phyloP scores from a whole-genome alignment of 306 rosid genomes.

The Cucurbita pepo region DNA sequence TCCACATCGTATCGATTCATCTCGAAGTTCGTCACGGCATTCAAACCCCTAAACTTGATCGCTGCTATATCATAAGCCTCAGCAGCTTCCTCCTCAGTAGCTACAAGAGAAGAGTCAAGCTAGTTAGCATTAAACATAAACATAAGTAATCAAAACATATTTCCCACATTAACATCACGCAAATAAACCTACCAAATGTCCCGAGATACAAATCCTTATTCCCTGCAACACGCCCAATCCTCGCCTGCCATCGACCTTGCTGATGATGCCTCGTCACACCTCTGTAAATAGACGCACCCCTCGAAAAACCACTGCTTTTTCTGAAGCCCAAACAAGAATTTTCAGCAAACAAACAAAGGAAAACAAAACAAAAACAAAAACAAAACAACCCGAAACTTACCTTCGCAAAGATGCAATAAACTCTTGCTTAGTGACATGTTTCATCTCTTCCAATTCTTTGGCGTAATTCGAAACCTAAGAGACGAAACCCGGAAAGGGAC shows the following conservation, averaged over 20 bases:
- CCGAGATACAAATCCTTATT: conserved; percentile 91
- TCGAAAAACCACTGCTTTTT: conserved; percentile 95
- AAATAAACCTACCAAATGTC: conserved; percentile 49
- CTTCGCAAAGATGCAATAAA: conserved; percentile 89
- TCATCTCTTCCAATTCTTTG: conserved; percentile 85
- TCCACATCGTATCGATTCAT: conserved; percentile 88
- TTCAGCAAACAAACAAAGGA: not conserved
- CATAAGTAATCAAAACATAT: too few relatives aligned
- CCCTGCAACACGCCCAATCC: conserved; percentile 98
- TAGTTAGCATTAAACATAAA: not conserved
- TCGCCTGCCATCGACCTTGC: conserved; percentile 98
- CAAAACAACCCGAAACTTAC: conserved; percentile 12
- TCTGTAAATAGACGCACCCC: conserved; percentile 89
- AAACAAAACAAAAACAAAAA: not conserved
- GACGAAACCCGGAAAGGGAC: not conserved
- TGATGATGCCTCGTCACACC: conserved; percentile 99
- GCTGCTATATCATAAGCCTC: conserved; percentile 96
- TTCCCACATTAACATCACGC: not conserved
- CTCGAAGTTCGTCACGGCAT: conserved; percentile 91
- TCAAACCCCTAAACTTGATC: conserved; percentile 78
- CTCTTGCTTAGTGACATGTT: conserved; percentile 79
- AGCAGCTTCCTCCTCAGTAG: conserved; percentile 94
- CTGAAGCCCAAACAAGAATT: conserved; percentile 13
- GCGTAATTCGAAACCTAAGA: conserved; percentile 53
- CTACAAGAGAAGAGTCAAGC: conserved; percentile 19